Evolutionary conservation across 331 rosid genomes (phyloP).

Genomic region (Spiraea crenata): DNA sequence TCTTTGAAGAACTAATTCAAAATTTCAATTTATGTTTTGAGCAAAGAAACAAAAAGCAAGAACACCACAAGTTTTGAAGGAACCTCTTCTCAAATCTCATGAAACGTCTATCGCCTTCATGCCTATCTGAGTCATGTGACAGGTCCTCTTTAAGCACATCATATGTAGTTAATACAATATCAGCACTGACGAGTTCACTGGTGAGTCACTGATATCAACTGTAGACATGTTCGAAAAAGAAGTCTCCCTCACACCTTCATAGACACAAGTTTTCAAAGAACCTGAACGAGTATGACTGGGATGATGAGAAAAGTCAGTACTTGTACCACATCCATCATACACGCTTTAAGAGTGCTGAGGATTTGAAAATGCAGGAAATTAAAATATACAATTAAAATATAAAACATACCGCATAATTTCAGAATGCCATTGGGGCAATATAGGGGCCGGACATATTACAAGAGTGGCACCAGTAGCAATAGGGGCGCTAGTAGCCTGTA

Average conservation of each 20-base stretch:
- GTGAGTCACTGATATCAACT: constrained; percentile 36
- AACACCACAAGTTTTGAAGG: constrained; percentile 18
- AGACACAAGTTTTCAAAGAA: constrained; percentile 71
- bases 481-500: constrained; percentile 76
- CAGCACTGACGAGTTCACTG: constrained; percentile 64
- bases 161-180: constrained; percentile 85
- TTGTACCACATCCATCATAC: constrained; percentile 14
- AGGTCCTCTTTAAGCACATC: constrained; percentile 91
- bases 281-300: constrained; percentile 79
- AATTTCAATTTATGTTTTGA: background rate
- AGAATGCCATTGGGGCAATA: constrained; percentile 87
- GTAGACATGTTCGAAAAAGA: constrained; percentile 56
- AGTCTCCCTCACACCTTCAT: constrained; percentile 77
- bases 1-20: background rate
- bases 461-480: constrained; percentile 89
- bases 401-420: constrained; percentile 72
- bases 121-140: constrained; percentile 92
- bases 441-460: constrained; percentile 91
- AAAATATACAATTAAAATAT: constrained; percentile 10
- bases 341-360: background rate
- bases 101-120: constrained; percentile 81
- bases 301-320: constrained; percentile 36
- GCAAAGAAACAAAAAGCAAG: background rate
- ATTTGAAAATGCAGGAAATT: constrained; percentile 7
- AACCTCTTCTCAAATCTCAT: constrained; percentile 95